Conservation (phyloP, 352 stramenopile species). For the Phytophthora tubulina region DNA sequence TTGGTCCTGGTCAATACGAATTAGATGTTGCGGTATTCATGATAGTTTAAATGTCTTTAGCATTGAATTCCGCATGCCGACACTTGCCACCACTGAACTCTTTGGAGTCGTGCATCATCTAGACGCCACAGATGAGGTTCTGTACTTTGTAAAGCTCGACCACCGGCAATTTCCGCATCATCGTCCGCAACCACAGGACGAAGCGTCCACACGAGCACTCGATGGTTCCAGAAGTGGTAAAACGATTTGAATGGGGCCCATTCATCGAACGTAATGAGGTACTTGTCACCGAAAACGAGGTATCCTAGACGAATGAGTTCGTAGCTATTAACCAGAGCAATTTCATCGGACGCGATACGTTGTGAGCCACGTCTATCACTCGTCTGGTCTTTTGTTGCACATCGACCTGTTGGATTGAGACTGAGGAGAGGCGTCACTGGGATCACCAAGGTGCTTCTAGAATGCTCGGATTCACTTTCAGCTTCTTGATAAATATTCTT, state of each 20-base stretch:
- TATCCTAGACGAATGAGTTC: slow-evolving; percentile 43
- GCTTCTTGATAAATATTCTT: neutral
- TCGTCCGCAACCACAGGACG: neutral
- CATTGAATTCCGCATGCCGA: slow-evolving; percentile 21
- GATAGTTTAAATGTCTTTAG: too few species aligned
- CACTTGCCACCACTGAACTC: slow-evolving; percentile 27
- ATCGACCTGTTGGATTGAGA: too few species aligned
- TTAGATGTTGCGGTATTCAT: too few species aligned
- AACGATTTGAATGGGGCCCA: slow-evolving; percentile 27
- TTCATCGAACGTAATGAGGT: slow-evolving; percentile 22
- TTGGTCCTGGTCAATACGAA: too few species aligned
- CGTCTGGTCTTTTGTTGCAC: too few species aligned
- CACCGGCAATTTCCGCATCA: neutral
- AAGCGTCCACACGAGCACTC: slow-evolving; percentile 33
- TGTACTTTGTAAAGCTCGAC: slow-evolving; percentile 1
- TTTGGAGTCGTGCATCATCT: slow-evolving; percentile 24
- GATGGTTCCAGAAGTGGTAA: slow-evolving; percentile 38
- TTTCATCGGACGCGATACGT: neutral
- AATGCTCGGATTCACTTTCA: neutral
- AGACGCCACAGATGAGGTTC: slow-evolving; percentile 34
- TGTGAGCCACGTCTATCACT: too few species aligned
- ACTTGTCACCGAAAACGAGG: slow-evolving; percentile 22
- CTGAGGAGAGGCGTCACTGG: too few species aligned
- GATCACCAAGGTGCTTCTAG: neutral
- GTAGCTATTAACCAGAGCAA: slow-evolving; percentile 30